Conservation (phyloP, 257 asterid genomes). For the Verbascum thapsus region DNA sequence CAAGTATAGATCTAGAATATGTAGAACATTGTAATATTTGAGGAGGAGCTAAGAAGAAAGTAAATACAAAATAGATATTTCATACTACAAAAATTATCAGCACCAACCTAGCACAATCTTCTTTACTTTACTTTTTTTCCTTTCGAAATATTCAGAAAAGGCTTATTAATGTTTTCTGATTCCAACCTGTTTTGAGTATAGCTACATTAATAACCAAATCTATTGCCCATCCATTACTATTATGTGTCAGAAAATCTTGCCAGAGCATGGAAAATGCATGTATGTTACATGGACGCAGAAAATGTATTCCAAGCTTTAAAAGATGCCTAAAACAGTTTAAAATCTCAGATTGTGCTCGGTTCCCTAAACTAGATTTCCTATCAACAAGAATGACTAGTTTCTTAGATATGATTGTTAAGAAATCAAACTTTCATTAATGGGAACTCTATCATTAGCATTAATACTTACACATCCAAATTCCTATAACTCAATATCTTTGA, state of each 20-base stretch:
- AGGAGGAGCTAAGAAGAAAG: no score
- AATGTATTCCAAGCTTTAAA: background rate
- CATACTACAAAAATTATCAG: background rate
- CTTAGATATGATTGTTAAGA: constrained; percentile 6
- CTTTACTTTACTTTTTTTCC: no score
- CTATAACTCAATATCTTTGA: background rate
- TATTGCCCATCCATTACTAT: background rate
- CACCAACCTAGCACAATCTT: no score
- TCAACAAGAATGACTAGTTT: background rate
- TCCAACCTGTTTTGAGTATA: no score
- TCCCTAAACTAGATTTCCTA: background rate
- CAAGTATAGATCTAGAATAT: constrained; percentile 8
- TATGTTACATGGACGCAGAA: constrained; percentile 10
- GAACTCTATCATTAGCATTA: background rate
- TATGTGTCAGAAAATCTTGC: constrained; percentile 7
- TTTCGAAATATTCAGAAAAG: no score
- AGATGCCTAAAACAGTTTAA: background rate
- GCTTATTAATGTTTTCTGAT: no score
- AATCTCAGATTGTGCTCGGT: constrained; percentile 1
- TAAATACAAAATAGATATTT: background rate
- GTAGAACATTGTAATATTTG: background rate
- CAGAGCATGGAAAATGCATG: background rate
- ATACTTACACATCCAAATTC: background rate
- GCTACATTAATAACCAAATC: constrained; percentile 2
- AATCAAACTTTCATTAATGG: constrained; percentile 8